Conservation (phyloP, 768 basidiomycete genomes). For the Dictyophora rubrovolvata region DNA sequence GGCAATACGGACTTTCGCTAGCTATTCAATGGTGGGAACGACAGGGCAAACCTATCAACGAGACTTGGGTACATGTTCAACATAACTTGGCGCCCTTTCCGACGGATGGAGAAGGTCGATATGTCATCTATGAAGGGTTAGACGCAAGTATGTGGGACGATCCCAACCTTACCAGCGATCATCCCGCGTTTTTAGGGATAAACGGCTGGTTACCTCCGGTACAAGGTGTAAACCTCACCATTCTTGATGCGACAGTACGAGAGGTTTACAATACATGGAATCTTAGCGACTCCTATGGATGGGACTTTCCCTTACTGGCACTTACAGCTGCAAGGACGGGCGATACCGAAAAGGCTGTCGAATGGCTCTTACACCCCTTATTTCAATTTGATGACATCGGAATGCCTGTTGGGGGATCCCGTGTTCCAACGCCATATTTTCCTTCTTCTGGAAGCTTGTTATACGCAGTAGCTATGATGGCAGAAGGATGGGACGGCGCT, state of each 20-base stretch:
- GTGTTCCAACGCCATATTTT: constrained; percentile 50
- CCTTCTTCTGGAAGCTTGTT: constrained; percentile 45
- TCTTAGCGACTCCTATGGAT: constrained; percentile 42
- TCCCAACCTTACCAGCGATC: constrained; percentile 42
- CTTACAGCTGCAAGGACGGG: constrained; percentile 51
- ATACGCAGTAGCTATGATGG: constrained; percentile 48
- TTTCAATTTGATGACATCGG: constrained; percentile 52
- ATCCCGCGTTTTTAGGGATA: constrained; percentile 46
- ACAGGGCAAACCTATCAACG: constrained; percentile 32
- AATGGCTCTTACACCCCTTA: constrained; percentile 44
- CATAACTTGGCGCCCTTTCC: constrained; percentile 41
- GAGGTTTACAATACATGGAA: constrained; percentile 49
- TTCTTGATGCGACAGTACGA: constrained; percentile 39
- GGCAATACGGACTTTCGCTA: constrained; percentile 39
- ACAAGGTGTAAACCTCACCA: constrained; percentile 33
- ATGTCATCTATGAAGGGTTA: constrained; percentile 48
- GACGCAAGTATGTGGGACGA: constrained; percentile 42
- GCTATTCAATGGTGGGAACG: constrained; percentile 40
- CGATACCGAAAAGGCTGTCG: constrained; percentile 37
- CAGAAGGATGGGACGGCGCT: constrained; percentile 45
- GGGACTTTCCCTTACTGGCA: constrained; percentile 56
- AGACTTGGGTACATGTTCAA: constrained; percentile 34
- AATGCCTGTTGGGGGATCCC: constrained; percentile 47
- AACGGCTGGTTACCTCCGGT: constrained; percentile 50
- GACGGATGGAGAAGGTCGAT: constrained; percentile 34